Percentiles rank a stretch among this genome's conserved stretches.
Conservation (phyloP, 192 early-diverging fungal genomes). For the Obelidium mucronatum region DNA sequence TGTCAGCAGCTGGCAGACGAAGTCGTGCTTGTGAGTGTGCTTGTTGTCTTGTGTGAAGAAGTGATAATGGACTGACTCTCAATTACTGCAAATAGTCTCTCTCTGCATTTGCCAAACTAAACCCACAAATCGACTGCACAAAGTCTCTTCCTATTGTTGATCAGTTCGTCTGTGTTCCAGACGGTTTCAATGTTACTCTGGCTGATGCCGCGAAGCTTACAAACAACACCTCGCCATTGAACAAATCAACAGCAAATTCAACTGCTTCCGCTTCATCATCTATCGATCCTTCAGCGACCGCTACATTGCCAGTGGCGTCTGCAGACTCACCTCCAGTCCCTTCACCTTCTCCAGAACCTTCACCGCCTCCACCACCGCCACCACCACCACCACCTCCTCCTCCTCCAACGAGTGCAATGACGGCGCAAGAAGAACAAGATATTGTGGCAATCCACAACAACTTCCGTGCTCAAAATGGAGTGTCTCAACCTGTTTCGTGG, state of each 20-base stretch:
- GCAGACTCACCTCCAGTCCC: too few species aligned
- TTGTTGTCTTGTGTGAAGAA: neutral
- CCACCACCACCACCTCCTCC: neutral
- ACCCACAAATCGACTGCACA: slow-evolving; percentile 6
- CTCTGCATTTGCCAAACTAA: neutral
- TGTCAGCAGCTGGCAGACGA: neutral
- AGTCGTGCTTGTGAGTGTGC: neutral
- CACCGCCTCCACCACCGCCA: neutral
- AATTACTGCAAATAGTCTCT: neutral
- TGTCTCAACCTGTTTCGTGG: neutral
- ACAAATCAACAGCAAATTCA: neutral
- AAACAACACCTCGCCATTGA: neutral
- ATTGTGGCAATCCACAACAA: slow-evolving; percentile 19
- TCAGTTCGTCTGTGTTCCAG: slow-evolving; percentile 4
- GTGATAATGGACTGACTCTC: neutral
- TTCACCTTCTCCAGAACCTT: neutral
- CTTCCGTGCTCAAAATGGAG: slow-evolving; percentile 2
- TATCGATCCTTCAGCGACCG: neutral
- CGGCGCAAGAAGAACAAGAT: neutral
- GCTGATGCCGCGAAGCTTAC: neutral
- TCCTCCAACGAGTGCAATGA: neutral
- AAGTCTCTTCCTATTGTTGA: neutral
- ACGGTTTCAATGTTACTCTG: neutral
- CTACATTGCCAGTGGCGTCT: neutral
- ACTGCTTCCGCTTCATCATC: neutral